These are phyloP conservation scores for Cadophora malorum DNA, from an alignment of 2,329 filamentous ascomycete genomes.

Conservation along the genomic window DNA sequence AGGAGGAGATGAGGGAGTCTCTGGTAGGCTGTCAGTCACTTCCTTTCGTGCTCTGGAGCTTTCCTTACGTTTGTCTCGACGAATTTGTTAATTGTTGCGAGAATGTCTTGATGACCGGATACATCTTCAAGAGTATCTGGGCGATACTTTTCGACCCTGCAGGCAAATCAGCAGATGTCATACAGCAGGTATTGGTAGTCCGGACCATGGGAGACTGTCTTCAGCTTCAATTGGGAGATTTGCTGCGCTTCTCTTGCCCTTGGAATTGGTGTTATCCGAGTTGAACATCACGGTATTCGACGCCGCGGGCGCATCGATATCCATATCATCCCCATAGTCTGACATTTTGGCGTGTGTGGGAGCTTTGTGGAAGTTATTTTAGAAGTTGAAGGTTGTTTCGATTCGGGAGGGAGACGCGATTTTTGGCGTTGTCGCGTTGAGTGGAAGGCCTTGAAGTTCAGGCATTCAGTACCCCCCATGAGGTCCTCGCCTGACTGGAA, in stretches of 20 bases:
- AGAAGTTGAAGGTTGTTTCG: not conserved
- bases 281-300: constrained; percentile 69
- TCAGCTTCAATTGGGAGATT: constrained; percentile 94
- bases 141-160: constrained; percentile 95
- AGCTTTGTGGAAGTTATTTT: not conserved
- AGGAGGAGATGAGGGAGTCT: constrained; percentile 93
- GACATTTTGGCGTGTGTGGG: constrained; percentile 51
- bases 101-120: constrained; percentile 95
- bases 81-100: constrained; percentile 97
- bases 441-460: not conserved
- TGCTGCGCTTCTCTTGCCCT: constrained; percentile 90
- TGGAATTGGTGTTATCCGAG: constrained; percentile 73
- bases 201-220: constrained; percentile 90
- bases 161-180: constrained; percentile 34
- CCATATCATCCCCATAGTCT: constrained; percentile 70
- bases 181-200: not conserved
- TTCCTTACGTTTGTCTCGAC: constrained; percentile 79
- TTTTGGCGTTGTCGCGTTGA: constrained; percentile 18
- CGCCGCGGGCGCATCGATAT: constrained; percentile 63
- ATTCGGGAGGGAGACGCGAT: constrained; percentile 3
- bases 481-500: no score
- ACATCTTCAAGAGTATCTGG: constrained; percentile 90
- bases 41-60: not conserved
- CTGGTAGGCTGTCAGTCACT: constrained; percentile 45
- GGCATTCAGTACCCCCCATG: not conserved